Evolutionary conservation across 495 filamentous ascomycete genomes (phyloP), one percentile per base, ranked within the genome.

Genomic region (Hyaloscypha variabilis): DNA sequence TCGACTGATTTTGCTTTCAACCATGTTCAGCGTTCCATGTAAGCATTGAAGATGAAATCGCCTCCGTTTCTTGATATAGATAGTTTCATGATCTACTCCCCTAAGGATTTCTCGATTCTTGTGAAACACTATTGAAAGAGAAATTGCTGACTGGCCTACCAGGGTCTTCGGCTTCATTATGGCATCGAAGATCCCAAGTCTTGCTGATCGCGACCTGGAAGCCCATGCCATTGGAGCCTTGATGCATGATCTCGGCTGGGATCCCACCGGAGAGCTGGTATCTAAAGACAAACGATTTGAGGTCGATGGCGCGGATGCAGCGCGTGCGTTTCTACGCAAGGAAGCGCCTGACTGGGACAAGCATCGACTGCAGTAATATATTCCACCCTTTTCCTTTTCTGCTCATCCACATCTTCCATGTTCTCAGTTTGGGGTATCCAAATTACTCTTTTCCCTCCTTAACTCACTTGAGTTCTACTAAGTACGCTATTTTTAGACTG

Each of bases 271-370:
- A 4, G 30, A 68, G 13, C 64, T 77, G 19, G 66, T 74, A 14
- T 70, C 74, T 6, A 23, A 49, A 8, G 74, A 81, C 66, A 82
- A 81, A 58, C 76, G 83, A 6, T 86, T 86, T 72, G 83, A 86
- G 65, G 83, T 87, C 36, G 82, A 86, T 60, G 77, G 84, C 24
- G 84, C 83, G 19, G 76, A 82, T 65, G 77, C 75, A 5, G 80
- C 83, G 6, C 65, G 77, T 0, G 74, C 75, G 0, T 86, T 83
- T 54, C 60, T 85, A 6, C 29, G 54, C 3, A 53, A 46, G 17
- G 72, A 80, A 65, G 62, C 49, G 0, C 58, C 28, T n/a, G 56
- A 69, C 11, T 83, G 79, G 78, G 71, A 79, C 30, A 62, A 76
- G 42, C 70, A 71, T 24, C 70, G 77, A 1, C 39, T 78, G 2